Base-by-base conservation (phyloP, 2,329 filamentous ascomycete genomes). In the Sporothrix phasma region DNA sequence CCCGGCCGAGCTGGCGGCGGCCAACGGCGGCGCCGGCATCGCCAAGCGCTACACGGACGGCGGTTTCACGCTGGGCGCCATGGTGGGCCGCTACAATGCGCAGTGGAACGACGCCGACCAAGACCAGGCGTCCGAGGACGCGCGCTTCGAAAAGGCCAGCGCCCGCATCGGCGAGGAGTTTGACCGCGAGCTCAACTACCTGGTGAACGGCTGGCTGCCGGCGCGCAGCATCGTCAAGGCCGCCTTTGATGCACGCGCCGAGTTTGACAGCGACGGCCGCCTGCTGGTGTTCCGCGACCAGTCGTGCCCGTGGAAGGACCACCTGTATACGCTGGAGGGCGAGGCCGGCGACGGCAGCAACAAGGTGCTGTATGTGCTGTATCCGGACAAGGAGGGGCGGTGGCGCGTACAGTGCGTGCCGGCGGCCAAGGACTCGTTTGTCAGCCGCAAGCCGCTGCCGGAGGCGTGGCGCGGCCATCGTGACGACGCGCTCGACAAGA, bases 321-420 rank as follows among this genome's bases (percentile, higher is more conserved):
- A 99, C 75, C 82, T 99, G 19, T 97, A 96, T 78, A 86, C 83
- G 19, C 83, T 97, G 31, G 94, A 99, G 77, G 81, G 64, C 39
- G 63, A 84, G 5, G 74, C 72, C 2, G 74, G 73, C 8, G 78
- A 84, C 46, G 83, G 85, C 70, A 86, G 93, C 3, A 80, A 92
- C 60, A 97, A 97, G 73, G 92, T 96, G 15, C 80, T 97, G 29
- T 97, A 97, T 76, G 89, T 92, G 0, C 93, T 99, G 79, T 90
- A 84, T 72, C 83, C 86, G 31, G 81, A 83, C 51, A 84, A 86
- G 53, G 88, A 84, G 68, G 82, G 88, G 72, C 96, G 94, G 78
- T 97, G 94, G 94, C 86, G 94, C 65, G 89, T 99, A 66, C 92
- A 97, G 76, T 88, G 89, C 67, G 94, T 97, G n/a, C 89, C 91